Base-by-base conservation (phyloP, 495 filamentous ascomycete genomes). In the Lophiotrema nucula region DNA sequence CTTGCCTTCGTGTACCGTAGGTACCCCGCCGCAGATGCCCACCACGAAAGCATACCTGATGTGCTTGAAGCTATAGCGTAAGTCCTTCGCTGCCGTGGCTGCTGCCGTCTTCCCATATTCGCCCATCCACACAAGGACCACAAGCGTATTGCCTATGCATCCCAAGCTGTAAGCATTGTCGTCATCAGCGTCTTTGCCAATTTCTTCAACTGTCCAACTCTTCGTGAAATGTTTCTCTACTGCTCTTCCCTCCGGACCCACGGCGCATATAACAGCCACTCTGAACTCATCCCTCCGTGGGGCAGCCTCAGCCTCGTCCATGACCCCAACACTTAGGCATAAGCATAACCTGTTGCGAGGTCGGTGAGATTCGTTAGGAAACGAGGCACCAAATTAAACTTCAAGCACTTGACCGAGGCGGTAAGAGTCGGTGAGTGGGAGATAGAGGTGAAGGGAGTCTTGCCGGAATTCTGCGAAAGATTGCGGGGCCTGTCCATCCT, bases 41-140 rank as follows among this genome's bases (percentile, higher is more conserved):
- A 82, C 76, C 62, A 81, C 73, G 15, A 81, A 61, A 26, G 67
- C 56, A 48, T 75, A 56, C 19, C 69, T 47, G 19, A 81, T 56
- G 18, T 69, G 66, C 11, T 71, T 62, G 58, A 79, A 82, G 23
- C 41, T 76, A 2, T 58, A 54, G 3, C 67, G 28, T 74, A 77
- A 61, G 25, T 75, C 47, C 18, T 13, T 65, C 1, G 62, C 73
- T 2, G 71, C 68, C 2, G 12, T 51, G 4, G 72, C 65, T 6
- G 70, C 70, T 1, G 63, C 13, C 27, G 44, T 25, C 18, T 47
- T 47, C 6, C 44, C 44, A 18, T 44, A 44, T 19, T 44, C 41
- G 18, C 11, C 41, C 19, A 47, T 23, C 44, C 21, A 25, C 10
- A 47, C 13, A 21, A 47, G 44, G 44, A 25, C 44, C 13, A 47